Evolutionary conservation across 2,329 filamentous ascomycete genomes (phyloP).

Genomic region (Cladosporium sp.): DNA sequence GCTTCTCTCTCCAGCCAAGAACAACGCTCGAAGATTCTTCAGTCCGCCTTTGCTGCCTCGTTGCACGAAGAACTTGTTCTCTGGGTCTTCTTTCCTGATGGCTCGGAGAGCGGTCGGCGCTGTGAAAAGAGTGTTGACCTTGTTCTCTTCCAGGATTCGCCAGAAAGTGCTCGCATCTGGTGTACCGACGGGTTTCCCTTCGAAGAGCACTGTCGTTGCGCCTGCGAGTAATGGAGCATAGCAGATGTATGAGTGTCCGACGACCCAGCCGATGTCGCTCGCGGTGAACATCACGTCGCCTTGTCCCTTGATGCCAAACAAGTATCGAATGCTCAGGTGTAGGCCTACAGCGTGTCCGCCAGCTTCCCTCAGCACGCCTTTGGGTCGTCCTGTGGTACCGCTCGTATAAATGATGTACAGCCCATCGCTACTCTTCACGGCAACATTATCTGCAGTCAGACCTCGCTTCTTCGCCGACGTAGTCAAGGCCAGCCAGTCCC

Average conservation of each 20-base stretch:
- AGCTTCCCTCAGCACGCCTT: slow-evolving; percentile 77
- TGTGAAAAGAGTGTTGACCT: slow-evolving; percentile 78
- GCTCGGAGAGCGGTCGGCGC: slow-evolving; percentile 83
- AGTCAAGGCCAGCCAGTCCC: slow-evolving; percentile 74
- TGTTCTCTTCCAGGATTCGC: slow-evolving; percentile 79
- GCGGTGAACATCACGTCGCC: slow-evolving; percentile 78
- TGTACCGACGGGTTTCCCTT: slow-evolving; percentile 90
- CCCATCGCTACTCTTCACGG: slow-evolving; percentile 70
- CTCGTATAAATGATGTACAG: slow-evolving; percentile 92
- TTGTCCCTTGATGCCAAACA: slow-evolving; percentile 77
- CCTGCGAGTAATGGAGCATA: slow-evolving; percentile 83
- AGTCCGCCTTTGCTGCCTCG: slow-evolving; percentile 67
- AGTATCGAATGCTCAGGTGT: slow-evolving; percentile 73
- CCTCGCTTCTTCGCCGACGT: slow-evolving; percentile 65
- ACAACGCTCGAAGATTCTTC: slow-evolving; percentile 67
- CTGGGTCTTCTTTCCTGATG: slow-evolving; percentile 79
- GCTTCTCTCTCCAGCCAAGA: slow-evolving; percentile 83
- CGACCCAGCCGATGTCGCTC: slow-evolving; percentile 89
- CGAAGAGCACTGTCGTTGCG: slow-evolving; percentile 81
- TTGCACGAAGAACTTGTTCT: slow-evolving; percentile 61
- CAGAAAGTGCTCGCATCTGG: slow-evolving; percentile 85
- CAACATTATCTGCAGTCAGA: slow-evolving; percentile 68
- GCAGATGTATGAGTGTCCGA: slow-evolving; percentile 81
- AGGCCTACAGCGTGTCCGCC: slow-evolving; percentile 85
- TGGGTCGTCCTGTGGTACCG: slow-evolving; percentile 75